Evolutionary conservation across 768 basidiomycete genomes (phyloP), one percentile per base, ranked within the genome.

Genomic region (Hericium rajendrae): DNA sequence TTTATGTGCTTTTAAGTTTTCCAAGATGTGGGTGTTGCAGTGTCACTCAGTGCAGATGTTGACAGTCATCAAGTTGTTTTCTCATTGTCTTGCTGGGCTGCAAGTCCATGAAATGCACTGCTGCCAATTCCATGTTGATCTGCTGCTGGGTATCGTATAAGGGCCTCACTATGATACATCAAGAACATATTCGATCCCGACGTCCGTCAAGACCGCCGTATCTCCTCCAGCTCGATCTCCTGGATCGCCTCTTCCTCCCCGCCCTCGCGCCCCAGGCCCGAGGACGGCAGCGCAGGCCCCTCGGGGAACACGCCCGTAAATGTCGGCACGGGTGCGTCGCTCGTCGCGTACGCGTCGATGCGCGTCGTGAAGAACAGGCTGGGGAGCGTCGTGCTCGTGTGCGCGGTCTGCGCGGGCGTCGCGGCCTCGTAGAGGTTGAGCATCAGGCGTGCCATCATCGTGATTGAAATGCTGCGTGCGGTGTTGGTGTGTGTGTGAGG

Each of bases 371-470:
- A 53, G 38, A 38, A 20, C 32, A 53, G 18, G n/a, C 38, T 53
- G 0, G 18, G 28, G n/a, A 18, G 26, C 18, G 52, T 39, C n/a
- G 26, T 53, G 37, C 38, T 37, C 6, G 32, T 37, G 52, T 6
- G 18, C 38, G n/a, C 18, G 1, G 38, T 12, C 11, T 12, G 6
- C 10, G 32, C 51, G 11, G 55, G 53, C 24, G 46, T 57, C 10
- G 74, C 74, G 22, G 66, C 72, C 66, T 73, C 66, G 61, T 81
- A 76, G 6, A 82, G 71, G 64, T 83, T 81, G 41, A 82, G 73
- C 73, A 81, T 78, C 1, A 83, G 72, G 10, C 79, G 78, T 12
- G 78, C 80, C 69, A 81, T 75, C 73, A 81, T 72, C 1, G 73
- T 75, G 9, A 80, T 71, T 4, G 80, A 78, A 12, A 80, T 69